Base-by-base conservation (phyloP, 257 asterid species). In the Solanum raphanifolium region DNA sequence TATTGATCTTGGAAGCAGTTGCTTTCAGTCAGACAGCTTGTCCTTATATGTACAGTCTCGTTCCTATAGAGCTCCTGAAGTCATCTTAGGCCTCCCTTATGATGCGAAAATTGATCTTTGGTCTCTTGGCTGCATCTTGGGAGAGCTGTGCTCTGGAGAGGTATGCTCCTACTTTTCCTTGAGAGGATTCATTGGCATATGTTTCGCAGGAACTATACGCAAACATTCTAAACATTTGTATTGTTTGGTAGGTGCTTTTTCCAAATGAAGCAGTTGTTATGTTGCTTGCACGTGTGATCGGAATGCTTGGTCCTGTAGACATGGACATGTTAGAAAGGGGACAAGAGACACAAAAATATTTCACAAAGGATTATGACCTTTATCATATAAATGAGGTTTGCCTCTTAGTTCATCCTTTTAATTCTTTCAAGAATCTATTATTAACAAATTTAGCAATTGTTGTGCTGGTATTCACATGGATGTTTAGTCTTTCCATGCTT, bases 1-100 rank as follows among this genome's bases (percentile, higher is more conserved):
- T 32, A 97, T 97, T 73, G 99, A 97, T 92, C 99, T 97, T 65
- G 99, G 99, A 87, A 97, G 99, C 94, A 95, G 99, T 90, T 95
- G 99, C 93, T 97, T 97, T 91, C 90, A 90, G 90, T 90, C 92
- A 7, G 99, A 97, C 89, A 90, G 89, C 90, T 88, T 95, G 87
- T 93, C 98, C 88, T 89, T 95, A 32, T 97, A 97, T 32, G 95
- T 97, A 78, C 99, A 97, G 87, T 97, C 99, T 83, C 99, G 99
- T 87, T 97, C 99, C 13, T 97, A 97, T 82, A 93, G 99, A 84
- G 99, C 99, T 87, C 99, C 99, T 60, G 99, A 97, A 93, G 98
- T 97, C 82, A 95, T 97, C 87, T 87, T 97, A 73, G 99, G 99
- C 91, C 95, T 95, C 85, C 94, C 96, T 20, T 97, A 97, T 55